phyloP scores from a whole-genome alignment of 2,329 filamentous ascomycete genomes.

The Arthrinium puccinioides region DNA sequence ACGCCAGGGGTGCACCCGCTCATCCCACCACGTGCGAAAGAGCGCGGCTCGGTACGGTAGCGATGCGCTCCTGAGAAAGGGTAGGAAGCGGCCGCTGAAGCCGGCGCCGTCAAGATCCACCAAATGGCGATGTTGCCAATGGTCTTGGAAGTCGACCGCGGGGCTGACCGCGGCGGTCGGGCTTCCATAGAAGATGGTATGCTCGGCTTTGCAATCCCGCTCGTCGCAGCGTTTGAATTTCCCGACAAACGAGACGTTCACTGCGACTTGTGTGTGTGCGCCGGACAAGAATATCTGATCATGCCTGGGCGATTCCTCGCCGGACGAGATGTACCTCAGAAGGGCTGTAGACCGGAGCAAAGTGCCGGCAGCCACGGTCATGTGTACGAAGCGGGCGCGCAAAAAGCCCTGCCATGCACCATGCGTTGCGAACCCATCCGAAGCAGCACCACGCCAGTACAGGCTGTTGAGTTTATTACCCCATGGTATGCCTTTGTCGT shows the following conservation, averaged over 20 bases:
- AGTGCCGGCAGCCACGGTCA: slow-evolving; percentile 31
- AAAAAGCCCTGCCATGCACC: slow-evolving; percentile 52
- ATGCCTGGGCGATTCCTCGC: slow-evolving; percentile 2
- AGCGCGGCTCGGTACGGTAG: slow-evolving; percentile 53
- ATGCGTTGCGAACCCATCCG: slow-evolving; percentile 39
- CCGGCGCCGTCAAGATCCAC: slow-evolving; percentile 51
- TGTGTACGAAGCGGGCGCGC: slow-evolving; percentile 50
- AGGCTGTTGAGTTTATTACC: slow-evolving; percentile 38
- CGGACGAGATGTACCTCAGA: slow-evolving; percentile 6
- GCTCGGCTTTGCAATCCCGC: slow-evolving; percentile 23
- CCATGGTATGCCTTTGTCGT: slow-evolving; percentile 34
- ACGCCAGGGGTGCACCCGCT: slow-evolving; percentile 51
- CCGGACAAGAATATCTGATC: background rate
- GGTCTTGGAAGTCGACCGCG: slow-evolving; percentile 24
- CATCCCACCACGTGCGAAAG: slow-evolving; percentile 60
- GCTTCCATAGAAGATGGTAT: slow-evolving; percentile 22
- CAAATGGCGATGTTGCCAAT: slow-evolving; percentile 43
- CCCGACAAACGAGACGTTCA: slow-evolving; percentile 32
- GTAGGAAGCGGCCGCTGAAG: slow-evolving; percentile 40
- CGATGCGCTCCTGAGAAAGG: slow-evolving; percentile 42
- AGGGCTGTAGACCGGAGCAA: slow-evolving; percentile 6
- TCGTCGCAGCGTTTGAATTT: slow-evolving; percentile 24
- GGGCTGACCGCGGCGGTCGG: slow-evolving; percentile 11
- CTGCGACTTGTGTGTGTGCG: slow-evolving; percentile 4
- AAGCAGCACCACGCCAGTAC: slow-evolving; percentile 48